phyloP scores from a whole-genome alignment of 2,329 filamentous ascomycete genomes.

The Xylariales sp. region DNA sequence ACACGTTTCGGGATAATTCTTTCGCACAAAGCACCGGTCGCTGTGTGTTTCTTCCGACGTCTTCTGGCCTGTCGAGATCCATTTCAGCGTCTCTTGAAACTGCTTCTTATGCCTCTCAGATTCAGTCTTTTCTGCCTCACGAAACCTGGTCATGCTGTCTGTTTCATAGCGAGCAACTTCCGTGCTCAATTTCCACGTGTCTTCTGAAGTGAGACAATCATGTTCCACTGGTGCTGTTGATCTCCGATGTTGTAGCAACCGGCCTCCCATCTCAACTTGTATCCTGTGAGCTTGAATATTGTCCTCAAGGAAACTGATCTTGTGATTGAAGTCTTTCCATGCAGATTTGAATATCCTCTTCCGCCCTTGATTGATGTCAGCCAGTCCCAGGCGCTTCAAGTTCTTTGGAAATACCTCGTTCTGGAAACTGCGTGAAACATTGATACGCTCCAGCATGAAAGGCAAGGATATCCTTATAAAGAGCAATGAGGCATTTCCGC shows the following conservation, averaged over 20 bases:
- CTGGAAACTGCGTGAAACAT: conserved; percentile 11
- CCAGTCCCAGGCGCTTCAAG: too few relatives aligned
- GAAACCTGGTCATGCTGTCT: neutral
- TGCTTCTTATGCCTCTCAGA: conserved; percentile 12
- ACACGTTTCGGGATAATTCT: conserved; percentile 13
- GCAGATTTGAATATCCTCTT: conserved; percentile 12
- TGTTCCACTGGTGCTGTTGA: neutral
- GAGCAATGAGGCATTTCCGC: conserved; percentile 15
- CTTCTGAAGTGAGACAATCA: neutral
- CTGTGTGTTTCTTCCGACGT: conserved; percentile 12
- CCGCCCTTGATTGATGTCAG: conserved; percentile 7
- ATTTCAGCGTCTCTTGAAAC: conserved; percentile 11
- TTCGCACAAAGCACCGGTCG: conserved; percentile 7
- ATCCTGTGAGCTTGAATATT: conserved; percentile 8
- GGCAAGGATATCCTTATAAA: conserved; percentile 19
- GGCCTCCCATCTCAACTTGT: conserved; percentile 9
- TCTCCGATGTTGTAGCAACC: neutral
- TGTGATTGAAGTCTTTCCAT: conserved; percentile 13
- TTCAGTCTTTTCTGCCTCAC: neutral
- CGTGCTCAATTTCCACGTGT: neutral
- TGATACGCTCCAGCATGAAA: conserved; percentile 17
- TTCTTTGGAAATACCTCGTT: conserved; percentile 6
- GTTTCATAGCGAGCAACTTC: neutral
- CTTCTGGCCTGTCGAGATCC: conserved; percentile 13
- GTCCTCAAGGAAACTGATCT: conserved; percentile 8